Base-by-base conservation (phyloP, 2,329 filamentous ascomycete species). In the Aureobasidium sp. region DNA sequence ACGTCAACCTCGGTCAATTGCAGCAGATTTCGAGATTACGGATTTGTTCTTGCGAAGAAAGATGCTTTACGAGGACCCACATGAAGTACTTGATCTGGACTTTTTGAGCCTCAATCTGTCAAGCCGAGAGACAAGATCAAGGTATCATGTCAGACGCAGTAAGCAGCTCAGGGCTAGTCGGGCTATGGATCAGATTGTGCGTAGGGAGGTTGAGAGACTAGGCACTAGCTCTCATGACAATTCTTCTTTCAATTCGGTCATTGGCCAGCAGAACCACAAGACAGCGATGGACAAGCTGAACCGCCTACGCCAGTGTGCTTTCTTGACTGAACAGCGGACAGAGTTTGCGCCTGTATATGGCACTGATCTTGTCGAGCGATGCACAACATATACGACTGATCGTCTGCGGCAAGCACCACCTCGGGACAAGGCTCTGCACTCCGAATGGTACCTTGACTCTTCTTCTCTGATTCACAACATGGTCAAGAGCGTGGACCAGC, bases 291-390 rank as follows among this genome's bases (percentile, higher is more conserved):
- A 81, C 25, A 83, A 85, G 58, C 88, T 89, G 68, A 87, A 91
- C 61, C 89, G 93, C 71, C 78, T 97, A 34, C 90, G 91, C 69
- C 87, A 90, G 65, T 89, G 85, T 63, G 83, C 92, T 27, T 91
- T 91, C 67, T 78, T 95, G 27, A 95, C 95, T 67, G 86, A 86
- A 0, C 81, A 94, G 30, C 87, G 91, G 3, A 87, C 91, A 37
- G 88, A 94, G 67, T 86, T 89, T 65, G 83, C 84, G 37, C 91
- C 92, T 0, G 82, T 96, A 1, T 96, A 93, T 69, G 91, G 91
- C 51, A 87, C 84, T 66, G 85, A 85, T 47, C 76, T 96, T n/a
- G 78, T 93, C n/a, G 82, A 91, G 32, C 80, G 88, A 89, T 85
- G 0, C 77, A 93, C 36, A 83, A 84, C 36, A 75, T 82, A 13